These are phyloP conservation scores for Tylopilus balloui DNA, from an alignment of 768 basidiomycete species.

Conservation along the genomic window DNA sequence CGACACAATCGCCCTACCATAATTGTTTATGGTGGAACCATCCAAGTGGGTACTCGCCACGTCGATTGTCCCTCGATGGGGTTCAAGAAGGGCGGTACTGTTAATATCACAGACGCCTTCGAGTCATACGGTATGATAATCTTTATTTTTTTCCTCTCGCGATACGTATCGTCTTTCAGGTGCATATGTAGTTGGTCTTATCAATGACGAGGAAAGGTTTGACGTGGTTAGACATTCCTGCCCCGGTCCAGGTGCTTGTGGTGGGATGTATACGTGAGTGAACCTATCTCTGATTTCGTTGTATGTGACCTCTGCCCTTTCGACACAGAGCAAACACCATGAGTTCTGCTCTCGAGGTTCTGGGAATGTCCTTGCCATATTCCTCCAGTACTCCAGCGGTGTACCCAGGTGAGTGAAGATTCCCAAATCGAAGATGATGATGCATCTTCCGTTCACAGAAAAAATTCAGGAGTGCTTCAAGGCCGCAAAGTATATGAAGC, in stretches of 20 bases:
- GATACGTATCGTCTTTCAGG: slow-evolving; percentile 39
- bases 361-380: slow-evolving; percentile 84
- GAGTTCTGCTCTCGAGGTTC: slow-evolving; percentile 77
- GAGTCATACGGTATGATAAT: slow-evolving; percentile 65
- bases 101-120: slow-evolving; percentile 81
- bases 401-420: slow-evolving; percentile 48
- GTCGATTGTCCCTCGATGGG: slow-evolving; percentile 80
- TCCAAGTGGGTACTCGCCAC: slow-evolving; percentile 69
- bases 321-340: slow-evolving; percentile 72
- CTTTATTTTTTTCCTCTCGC: not conserved
- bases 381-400: slow-evolving; percentile 70
- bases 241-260: slow-evolving; percentile 80
- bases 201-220: slow-evolving; percentile 73
- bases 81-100: slow-evolving; percentile 70
- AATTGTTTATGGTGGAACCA: slow-evolving; percentile 84
- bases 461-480: slow-evolving; percentile 80
- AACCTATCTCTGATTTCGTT: not conserved
- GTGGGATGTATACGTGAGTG: slow-evolving; percentile 80
- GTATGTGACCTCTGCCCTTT: not conserved
- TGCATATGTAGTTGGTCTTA: slow-evolving; percentile 71
- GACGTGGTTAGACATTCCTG: slow-evolving; percentile 86
- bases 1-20: slow-evolving; percentile 87
- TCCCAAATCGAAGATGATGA: not conserved
- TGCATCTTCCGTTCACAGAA: slow-evolving; percentile 37
- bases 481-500: slow-evolving; percentile 73